Conservation (phyloP, 192 early-diverging fungal species). For the Entophlyctis luteolus region DNA sequence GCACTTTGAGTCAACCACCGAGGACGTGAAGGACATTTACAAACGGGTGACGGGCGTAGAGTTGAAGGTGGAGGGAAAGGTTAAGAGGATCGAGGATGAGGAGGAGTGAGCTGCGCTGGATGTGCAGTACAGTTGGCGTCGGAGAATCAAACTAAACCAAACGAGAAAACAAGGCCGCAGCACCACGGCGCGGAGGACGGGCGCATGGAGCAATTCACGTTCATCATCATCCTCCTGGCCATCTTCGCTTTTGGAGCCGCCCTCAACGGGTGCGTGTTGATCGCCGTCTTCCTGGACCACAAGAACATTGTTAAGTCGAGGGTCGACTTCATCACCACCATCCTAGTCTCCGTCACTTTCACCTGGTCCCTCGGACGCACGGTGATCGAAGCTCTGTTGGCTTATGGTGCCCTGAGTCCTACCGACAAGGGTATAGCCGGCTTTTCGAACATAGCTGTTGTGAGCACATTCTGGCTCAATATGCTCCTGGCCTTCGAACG, state of each 20-base stretch:
- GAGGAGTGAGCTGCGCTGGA: too few relatives aligned
- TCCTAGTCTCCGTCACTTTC: not conserved
- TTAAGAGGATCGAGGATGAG: slow-evolving; percentile 50
- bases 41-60: slow-evolving; percentile 55
- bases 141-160: too few relatives aligned
- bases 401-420: too few relatives aligned
- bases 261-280: not conserved
- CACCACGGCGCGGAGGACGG: too few relatives aligned
- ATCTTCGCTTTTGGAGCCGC: not conserved
- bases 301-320: not conserved
- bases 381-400: not conserved
- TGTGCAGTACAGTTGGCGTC: too few relatives aligned
- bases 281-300: not conserved
- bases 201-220: too few relatives aligned
- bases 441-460: too few relatives aligned
- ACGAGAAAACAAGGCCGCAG: too few relatives aligned
- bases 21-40: slow-evolving; percentile 93
- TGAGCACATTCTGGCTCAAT: too few relatives aligned
- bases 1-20: slow-evolving; percentile 96
- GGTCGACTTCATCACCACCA: not conserved
- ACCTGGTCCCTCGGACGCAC: slow-evolving; percentile 2
- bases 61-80: slow-evolving; percentile 55
- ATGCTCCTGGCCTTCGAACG: too few relatives aligned
- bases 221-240: not conserved
- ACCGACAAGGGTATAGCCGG: too few relatives aligned